Evolutionary conservation across 257 asterid genomes (phyloP).

Genomic region (Pogostemon cablin): DNA sequence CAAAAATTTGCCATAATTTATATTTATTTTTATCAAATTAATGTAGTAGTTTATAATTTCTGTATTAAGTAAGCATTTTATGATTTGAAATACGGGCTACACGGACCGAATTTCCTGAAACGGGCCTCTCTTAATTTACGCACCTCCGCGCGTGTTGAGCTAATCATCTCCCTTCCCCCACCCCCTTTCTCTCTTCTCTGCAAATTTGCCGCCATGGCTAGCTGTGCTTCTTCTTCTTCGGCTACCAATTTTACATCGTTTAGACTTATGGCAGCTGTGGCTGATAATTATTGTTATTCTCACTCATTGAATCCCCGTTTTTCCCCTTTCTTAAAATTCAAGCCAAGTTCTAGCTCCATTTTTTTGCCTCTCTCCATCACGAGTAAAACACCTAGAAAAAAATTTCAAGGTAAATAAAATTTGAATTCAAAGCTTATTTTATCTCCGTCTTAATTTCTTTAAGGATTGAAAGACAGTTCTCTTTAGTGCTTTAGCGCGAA

Average conservation of each 20-base stretch:
- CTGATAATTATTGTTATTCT: slow-evolving; percentile 21
- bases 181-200: slow-evolving; percentile 22
- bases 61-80: no score
- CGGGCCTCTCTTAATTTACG: slow-evolving; percentile 1
- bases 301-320: slow-evolving; percentile 36
- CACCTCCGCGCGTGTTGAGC: slow-evolving; percentile 10
- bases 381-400: slow-evolving; percentile 41
- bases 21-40: no score
- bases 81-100: neutral
- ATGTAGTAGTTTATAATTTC: no score
- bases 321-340: slow-evolving; percentile 42
- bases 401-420: slow-evolving; percentile 47
- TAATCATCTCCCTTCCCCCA: slow-evolving; percentile 1
- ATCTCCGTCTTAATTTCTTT: neutral
- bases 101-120: slow-evolving; percentile 25
- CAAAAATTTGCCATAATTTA: no score
- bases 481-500: slow-evolving; percentile 15
- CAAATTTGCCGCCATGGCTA: slow-evolving; percentile 40
- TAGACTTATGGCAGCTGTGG: slow-evolving; percentile 41
- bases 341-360: slow-evolving; percentile 42
- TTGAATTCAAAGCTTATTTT: neutral
- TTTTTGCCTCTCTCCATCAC: slow-evolving; percentile 46
- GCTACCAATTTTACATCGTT: slow-evolving; percentile 30
- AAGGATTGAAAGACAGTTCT: slow-evolving; percentile 8
- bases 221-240: slow-evolving; percentile 35